Evolutionary conservation across 306 rosid species (phyloP).

Genomic region (Corylus heterophylla): DNA sequence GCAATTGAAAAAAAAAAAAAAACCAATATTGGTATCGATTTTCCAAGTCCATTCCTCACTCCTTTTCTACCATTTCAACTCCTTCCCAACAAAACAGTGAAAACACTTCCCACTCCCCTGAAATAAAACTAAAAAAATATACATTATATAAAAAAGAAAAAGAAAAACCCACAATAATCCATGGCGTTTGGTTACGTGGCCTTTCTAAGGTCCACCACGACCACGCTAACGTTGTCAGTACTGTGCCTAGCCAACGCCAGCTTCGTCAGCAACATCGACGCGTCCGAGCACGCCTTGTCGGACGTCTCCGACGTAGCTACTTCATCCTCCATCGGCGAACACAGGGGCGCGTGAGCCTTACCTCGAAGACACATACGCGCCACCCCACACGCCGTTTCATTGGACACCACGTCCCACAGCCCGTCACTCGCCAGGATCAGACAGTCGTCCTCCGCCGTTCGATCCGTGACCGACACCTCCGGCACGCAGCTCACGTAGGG

Average conservation of each 20-base stretch:
- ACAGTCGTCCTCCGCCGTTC: constrained; percentile 60
- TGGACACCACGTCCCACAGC: constrained; percentile 67
- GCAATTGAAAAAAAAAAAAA: no score
- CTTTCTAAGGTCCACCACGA: constrained; percentile 54
- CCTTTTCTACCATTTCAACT: background rate
- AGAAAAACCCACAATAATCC: background rate
- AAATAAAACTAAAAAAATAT: background rate
- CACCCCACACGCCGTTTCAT: constrained; percentile 63
- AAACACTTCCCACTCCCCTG: no score
- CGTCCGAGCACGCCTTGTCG: constrained; percentile 53
- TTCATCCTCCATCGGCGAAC: background rate
- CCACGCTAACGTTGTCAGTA: constrained; percentile 60
- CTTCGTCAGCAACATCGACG: constrained; percentile 58
- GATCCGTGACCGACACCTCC: constrained; percentile 59
- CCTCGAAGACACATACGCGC: constrained; percentile 54
- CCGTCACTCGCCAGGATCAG: constrained; percentile 63
- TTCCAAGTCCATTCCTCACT: background rate
- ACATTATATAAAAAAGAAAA: background rate
- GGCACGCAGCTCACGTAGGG: constrained; percentile 64
- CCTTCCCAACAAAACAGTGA: no score
- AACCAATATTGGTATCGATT: background rate
- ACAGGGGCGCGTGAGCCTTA: constrained; percentile 13
- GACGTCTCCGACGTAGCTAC: background rate
- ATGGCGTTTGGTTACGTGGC: constrained; percentile 22
- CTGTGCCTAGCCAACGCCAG: constrained; percentile 66